Evolutionary conservation across 2,329 filamentous ascomycete species (phyloP).

Genomic region (Colletotrichum tropicicola): DNA sequence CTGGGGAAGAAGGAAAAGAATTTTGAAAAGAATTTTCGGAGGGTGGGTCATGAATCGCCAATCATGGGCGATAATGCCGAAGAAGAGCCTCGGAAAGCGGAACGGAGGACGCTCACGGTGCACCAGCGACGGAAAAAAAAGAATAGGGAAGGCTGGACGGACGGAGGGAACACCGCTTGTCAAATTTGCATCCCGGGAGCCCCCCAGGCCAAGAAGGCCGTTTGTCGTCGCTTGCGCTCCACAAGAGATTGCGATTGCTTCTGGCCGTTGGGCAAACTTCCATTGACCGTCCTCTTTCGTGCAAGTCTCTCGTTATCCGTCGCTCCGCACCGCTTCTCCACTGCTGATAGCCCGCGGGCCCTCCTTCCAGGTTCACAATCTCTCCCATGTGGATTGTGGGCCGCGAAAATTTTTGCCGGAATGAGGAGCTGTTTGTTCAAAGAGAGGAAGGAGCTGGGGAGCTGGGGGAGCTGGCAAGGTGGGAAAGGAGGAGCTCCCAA

Average conservation of each 20-base stretch:
- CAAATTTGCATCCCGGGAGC: background rate
- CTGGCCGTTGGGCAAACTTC: too few species aligned
- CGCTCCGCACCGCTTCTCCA: background rate
- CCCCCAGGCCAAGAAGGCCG: background rate
- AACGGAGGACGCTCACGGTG: too few species aligned
- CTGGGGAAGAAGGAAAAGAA: background rate
- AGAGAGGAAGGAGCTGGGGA: too few species aligned
- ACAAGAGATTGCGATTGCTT: background rate
- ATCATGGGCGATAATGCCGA: conserved; percentile 6
- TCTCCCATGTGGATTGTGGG: conserved; percentile 1
- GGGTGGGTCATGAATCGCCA: background rate
- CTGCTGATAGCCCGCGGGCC: background rate
- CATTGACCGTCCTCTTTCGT: background rate
- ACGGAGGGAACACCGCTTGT: background rate
- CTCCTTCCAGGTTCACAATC: background rate
- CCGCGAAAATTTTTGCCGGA: background rate
- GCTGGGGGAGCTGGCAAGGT: too few species aligned
- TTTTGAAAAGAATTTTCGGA: background rate
- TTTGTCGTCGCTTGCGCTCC: background rate
- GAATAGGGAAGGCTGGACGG: background rate
- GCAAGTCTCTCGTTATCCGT: background rate
- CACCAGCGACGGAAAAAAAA: background rate
- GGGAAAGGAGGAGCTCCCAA: too few species aligned
- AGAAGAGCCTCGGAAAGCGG: conserved; percentile 6
- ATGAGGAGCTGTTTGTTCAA: background rate